phyloP scores from a whole-genome alignment of 1,139 yeast species.

The Geotrichum fermentans region DNA sequence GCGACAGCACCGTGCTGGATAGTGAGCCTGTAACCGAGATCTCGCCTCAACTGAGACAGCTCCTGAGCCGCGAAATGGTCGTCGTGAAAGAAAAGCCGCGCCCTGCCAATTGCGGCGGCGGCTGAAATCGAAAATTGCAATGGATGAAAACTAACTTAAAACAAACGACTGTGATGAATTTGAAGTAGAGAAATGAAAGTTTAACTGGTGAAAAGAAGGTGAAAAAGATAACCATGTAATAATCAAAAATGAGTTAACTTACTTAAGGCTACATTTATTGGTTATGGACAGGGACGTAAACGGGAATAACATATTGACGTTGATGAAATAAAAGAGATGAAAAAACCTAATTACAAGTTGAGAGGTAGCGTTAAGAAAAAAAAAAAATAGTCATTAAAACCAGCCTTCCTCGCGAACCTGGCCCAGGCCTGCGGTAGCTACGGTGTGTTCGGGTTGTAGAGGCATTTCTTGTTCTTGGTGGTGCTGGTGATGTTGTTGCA shows the following conservation, averaged over 20 bases:
- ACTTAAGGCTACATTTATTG: too few relatives aligned
- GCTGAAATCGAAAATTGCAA: constrained; percentile 23
- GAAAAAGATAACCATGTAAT: not conserved
- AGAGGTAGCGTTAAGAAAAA: too few relatives aligned
- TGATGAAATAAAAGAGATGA: not conserved
- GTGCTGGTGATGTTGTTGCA: not conserved
- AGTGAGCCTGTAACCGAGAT: constrained; percentile 28
- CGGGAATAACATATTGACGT: not conserved
- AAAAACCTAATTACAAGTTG: not conserved
- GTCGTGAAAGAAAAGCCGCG: constrained; percentile 56
- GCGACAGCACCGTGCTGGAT: constrained; percentile 25
- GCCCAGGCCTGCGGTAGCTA: not conserved
- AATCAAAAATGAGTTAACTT: not conserved
- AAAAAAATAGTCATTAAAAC: not conserved
- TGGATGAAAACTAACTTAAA: not conserved
- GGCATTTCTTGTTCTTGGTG: not conserved
- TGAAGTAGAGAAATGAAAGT: not conserved
- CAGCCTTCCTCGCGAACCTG: constrained; percentile 14
- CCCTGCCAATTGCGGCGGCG: constrained; percentile 39
- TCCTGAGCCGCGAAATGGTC: constrained; percentile 56
- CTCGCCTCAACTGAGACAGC: constrained; percentile 52
- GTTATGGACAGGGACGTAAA: too few relatives aligned
- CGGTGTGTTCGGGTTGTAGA: too few relatives aligned
- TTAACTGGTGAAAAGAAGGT: not conserved
- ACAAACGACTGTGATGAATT: not conserved